Evolutionary conservation across 768 basidiomycete genomes (phyloP).

Genomic region (Mycena galopus): DNA sequence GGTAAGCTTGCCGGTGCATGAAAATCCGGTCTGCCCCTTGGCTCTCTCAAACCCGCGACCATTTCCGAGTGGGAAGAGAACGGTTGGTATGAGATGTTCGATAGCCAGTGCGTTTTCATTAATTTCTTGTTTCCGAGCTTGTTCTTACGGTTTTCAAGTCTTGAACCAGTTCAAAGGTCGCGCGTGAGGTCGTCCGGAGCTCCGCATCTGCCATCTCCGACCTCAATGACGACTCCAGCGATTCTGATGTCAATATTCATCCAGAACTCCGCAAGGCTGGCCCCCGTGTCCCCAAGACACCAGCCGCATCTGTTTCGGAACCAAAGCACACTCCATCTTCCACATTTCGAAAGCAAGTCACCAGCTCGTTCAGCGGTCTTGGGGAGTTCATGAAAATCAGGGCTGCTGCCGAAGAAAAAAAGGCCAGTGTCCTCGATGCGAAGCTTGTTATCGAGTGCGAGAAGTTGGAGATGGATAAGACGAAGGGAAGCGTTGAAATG

Average conservation of each 20-base stretch:
- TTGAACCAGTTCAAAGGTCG: constrained; percentile 2
- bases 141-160: neutral
- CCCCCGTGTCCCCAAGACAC: neutral
- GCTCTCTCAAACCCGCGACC: neutral
- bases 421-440: no score
- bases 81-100: constrained; percentile 12
- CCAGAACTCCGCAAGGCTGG: neutral
- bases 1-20: neutral
- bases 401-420: no score
- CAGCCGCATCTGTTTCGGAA: neutral
- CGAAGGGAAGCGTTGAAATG: neutral
- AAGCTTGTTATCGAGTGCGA: no score
- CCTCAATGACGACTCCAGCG: neutral
- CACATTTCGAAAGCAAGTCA: neutral
- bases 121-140: constrained; percentile 6
- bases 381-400: neutral
- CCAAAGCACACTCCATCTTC: neutral
- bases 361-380: neutral
- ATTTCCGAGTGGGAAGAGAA: neutral
- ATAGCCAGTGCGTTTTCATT: neutral
- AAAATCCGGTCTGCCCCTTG: neutral
- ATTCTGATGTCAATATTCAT: neutral
- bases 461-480: neutral
- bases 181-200: neutral
- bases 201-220: neutral